phyloP scores from a whole-genome alignment of 1,284 basidiomycete species.

The Trichosporon sp. region DNA sequence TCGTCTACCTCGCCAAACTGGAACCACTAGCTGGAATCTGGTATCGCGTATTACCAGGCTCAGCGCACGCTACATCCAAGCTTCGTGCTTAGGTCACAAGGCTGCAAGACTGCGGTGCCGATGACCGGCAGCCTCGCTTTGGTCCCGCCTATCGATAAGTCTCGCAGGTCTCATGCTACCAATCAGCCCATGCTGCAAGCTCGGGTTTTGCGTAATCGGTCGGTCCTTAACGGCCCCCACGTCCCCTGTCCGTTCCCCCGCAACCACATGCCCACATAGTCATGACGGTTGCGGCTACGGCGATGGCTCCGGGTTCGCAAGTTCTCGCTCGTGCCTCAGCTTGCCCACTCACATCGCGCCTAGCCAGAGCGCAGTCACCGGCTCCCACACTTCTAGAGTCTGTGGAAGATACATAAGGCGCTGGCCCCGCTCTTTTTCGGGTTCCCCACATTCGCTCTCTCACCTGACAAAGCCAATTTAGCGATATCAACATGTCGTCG shows the following conservation, averaged over 20 bases:
- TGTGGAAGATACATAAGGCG: not conserved
- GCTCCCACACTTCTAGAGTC: not conserved
- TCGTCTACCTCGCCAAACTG: not conserved
- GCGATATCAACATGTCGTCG: conserved; percentile 1
- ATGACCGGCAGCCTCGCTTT: not conserved
- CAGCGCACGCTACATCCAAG: not conserved
- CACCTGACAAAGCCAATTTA: not conserved
- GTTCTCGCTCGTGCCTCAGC: not conserved
- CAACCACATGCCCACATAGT: not conserved
- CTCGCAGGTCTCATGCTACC: not conserved
- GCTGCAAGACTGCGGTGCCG: too few relatives aligned
- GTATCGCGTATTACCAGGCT: not conserved
- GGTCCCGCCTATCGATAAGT: not conserved
- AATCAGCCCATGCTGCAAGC: not conserved
- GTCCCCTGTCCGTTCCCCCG: not conserved
- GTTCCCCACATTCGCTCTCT: not conserved
- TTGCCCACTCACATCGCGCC: not conserved
- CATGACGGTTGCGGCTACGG: too few relatives aligned
- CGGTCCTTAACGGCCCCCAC: not conserved
- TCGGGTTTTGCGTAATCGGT: not conserved
- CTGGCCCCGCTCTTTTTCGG: not conserved
- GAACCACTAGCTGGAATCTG: too few relatives aligned
- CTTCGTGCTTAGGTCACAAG: not conserved
- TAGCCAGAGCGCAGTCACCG: not conserved
- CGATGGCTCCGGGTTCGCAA: not conserved